Base-by-base conservation (phyloP, 2,329 filamentous ascomycete species). In the Curvularia verruculosa region DNA sequence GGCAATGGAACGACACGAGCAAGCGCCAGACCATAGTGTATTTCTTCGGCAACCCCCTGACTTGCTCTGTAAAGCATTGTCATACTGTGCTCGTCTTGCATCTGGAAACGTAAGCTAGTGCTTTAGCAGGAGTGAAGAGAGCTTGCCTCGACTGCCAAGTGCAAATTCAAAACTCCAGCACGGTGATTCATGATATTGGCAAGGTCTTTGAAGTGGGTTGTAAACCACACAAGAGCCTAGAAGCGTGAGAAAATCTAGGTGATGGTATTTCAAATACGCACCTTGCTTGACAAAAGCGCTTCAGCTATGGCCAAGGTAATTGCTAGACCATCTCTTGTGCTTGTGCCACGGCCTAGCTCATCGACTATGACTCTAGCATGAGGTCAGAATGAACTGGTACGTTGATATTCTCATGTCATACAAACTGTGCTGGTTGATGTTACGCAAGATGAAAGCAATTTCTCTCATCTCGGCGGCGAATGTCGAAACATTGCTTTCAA, bases 381-480 rank as follows among this genome's bases (percentile, higher is more conserved):
- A 19, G 34, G 52, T 40, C 52, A 41, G 19, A 52, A n/a, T 9
- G 19, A 31, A 10, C 15, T 36, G 15, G 31, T 3, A 2, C 15
- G 39, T 13, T 18, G 7, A 18, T 5, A 3, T 5, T 15, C 5
- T 40, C 7, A 9, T 23, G 8, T 58, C 66, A 39, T 60, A 74
- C 66, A 96, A 82, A 65, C 90, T 94, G 46, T 86, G 84, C 6
- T 83, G 81, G 62, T 92, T 88, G 54, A 97, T 85, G 69, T 96
- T 96, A 50, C 87, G 85, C 1, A 98, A 78, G 52, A 99, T 97
- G 73, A 96, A 96, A 0, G 93, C 92, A 79, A 94, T 96, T 69
- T 98, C 95, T 40, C 91, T 85, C 95, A 99, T 98, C 75, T 99
- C 95, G 0, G 92, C 84, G 0, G 93, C 91, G 72, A 98, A 99